These are phyloP conservation scores for Ilyonectria mors-panacis DNA, from an alignment of 2,329 filamentous ascomycete species.

Conservation along the genomic window DNA sequence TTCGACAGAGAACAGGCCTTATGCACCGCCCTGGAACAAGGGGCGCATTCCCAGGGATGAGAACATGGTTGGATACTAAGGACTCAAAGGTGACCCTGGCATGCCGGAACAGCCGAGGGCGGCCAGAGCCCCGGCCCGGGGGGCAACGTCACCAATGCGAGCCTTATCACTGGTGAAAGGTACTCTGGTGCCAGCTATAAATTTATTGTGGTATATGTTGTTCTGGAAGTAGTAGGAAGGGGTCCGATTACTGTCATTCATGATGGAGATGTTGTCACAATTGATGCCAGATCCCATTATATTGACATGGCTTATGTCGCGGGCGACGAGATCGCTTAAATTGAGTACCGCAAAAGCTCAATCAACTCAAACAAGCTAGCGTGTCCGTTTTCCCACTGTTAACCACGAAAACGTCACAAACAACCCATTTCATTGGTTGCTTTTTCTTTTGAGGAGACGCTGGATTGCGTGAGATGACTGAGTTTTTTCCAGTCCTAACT, in stretches of 20 bases:
- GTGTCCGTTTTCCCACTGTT: too few relatives aligned
- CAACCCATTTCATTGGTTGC: too few relatives aligned
- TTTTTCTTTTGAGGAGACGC: too few relatives aligned
- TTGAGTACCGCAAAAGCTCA: too few relatives aligned
- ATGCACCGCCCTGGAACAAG: constrained; percentile 79
- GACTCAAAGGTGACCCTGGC: constrained; percentile 90
- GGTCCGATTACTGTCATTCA: constrained; percentile 86
- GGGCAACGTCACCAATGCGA: constrained; percentile 86
- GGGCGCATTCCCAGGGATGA: constrained; percentile 65
- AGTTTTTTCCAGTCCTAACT: too few relatives aligned
- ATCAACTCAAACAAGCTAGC: too few relatives aligned
- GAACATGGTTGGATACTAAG: constrained; percentile 92
- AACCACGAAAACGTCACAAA: too few relatives aligned
- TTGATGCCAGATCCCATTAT: constrained; percentile 71
- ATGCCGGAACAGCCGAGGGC: constrained; percentile 96
- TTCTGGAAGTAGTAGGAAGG: constrained; percentile 88
- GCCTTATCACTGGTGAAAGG: constrained; percentile 91
- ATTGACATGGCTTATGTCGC: too few relatives aligned
- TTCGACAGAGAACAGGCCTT: constrained; percentile 89
- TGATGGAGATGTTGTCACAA: constrained; percentile 86
- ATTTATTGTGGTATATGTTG: constrained; percentile 94
- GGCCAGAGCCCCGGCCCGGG: constrained; percentile 88
- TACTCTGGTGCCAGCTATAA: constrained; percentile 90
- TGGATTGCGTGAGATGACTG: too few relatives aligned
- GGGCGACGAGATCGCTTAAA: too few relatives aligned